These are phyloP conservation scores for Myriosclerotinia scirpicola DNA, from an alignment of 2,329 filamentous ascomycete genomes.

Conservation along the genomic window DNA sequence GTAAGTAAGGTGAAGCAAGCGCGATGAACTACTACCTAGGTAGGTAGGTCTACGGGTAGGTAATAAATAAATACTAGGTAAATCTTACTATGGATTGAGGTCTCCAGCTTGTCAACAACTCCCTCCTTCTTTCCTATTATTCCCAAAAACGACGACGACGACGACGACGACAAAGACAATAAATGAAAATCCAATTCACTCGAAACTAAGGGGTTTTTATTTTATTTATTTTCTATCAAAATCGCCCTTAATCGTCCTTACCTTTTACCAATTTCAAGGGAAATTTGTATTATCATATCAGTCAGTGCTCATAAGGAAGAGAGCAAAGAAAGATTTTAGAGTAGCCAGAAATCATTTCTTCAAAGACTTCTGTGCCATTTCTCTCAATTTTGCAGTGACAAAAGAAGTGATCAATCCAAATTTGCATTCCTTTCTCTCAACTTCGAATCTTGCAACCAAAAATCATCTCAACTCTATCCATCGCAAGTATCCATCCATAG, in stretches of 20 bases:
- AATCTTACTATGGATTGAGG: not conserved
- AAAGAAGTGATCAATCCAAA: conserved; percentile 25
- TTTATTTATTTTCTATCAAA: not conserved
- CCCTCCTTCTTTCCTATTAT: not conserved
- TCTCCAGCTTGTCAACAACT: no score
- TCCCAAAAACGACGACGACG: not conserved
- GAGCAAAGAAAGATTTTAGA: conserved; percentile 33
- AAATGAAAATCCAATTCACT: not conserved
- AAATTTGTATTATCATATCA: conserved; percentile 14
- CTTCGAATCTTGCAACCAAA: conserved; percentile 27
- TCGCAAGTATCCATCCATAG: conserved; percentile 21
- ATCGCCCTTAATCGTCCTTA: not conserved
- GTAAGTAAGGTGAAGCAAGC: conserved; percentile 8
- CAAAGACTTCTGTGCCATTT: conserved; percentile 42
- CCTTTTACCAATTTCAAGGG: not conserved
- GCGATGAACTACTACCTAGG: conserved; percentile 15
- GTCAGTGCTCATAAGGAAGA: conserved; percentile 8
- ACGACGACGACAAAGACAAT: not conserved
- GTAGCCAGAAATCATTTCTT: conserved; percentile 41
- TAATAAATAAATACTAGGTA: no score
- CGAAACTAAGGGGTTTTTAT: not conserved
- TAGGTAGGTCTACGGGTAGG: no score
- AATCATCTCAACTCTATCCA: conserved; percentile 30
- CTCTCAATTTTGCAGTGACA: conserved; percentile 25
- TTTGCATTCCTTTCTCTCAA: conserved; percentile 32